phyloP scores from a whole-genome alignment of 2,329 filamentous ascomycete genomes.

The Plenodomus biglobosus region DNA sequence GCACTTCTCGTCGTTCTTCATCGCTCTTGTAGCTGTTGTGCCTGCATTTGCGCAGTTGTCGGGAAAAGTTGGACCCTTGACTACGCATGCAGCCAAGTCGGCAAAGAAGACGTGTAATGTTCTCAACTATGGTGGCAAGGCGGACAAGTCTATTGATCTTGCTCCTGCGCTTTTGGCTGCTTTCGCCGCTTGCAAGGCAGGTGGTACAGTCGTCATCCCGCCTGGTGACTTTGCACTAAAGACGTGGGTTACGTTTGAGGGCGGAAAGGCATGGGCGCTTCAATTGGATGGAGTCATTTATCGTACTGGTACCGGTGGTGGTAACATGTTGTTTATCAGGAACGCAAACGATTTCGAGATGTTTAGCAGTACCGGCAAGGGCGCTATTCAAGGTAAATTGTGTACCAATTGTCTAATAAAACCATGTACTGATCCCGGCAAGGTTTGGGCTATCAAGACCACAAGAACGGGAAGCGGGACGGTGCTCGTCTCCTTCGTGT shows the following conservation, averaged over 20 bases:
- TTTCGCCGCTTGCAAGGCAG: slow-evolving; percentile 54
- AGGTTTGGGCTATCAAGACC: slow-evolving; percentile 54
- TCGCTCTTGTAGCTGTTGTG: slow-evolving; percentile 22
- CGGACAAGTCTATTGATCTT: slow-evolving; percentile 56
- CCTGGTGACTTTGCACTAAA: slow-evolving; percentile 53
- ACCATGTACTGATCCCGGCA: neutral
- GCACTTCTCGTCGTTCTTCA: slow-evolving; percentile 26
- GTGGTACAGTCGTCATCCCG: slow-evolving; percentile 55
- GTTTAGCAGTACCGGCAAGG: slow-evolving; percentile 55
- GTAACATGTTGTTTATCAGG: slow-evolving; percentile 58
- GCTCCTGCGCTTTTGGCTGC: slow-evolving; percentile 53
- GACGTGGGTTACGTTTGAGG: slow-evolving; percentile 53
- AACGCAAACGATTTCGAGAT: slow-evolving; percentile 56
- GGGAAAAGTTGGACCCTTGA: slow-evolving; percentile 38
- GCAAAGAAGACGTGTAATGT: slow-evolving; percentile 57
- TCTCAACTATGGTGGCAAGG: slow-evolving; percentile 55
- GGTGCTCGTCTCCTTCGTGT: slow-evolving; percentile 52
- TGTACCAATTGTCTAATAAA: neutral
- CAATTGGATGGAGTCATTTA: slow-evolving; percentile 58
- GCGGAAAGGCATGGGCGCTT: slow-evolving; percentile 53
- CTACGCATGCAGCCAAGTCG: slow-evolving; percentile 44
- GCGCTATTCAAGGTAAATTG: slow-evolving; percentile 56
- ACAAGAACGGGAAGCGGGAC: slow-evolving; percentile 44
- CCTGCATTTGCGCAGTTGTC: slow-evolving; percentile 35
- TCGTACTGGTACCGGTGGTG: slow-evolving; percentile 52